Evolutionary conservation across 2,329 filamentous ascomycete species (phyloP).

Genomic region (Aspergillus hiratsukae): DNA sequence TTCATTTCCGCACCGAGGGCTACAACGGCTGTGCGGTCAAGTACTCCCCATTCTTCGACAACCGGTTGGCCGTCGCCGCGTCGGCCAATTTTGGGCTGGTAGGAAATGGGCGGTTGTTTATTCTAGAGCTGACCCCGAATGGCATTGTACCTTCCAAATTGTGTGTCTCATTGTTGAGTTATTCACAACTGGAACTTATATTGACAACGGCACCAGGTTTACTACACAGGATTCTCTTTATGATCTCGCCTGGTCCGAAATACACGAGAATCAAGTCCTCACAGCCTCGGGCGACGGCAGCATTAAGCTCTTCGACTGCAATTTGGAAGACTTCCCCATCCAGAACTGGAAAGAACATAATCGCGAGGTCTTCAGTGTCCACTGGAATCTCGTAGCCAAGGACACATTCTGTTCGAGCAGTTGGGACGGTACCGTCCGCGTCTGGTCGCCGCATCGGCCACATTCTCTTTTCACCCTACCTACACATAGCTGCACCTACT

Average conservation of each 20-base stretch:
- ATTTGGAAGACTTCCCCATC: conserved; percentile 76
- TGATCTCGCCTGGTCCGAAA: conserved; percentile 91
- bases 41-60: conserved; percentile 98
- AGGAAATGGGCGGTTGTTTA: conserved; percentile 86
- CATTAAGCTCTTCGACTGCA: conserved; percentile 88
- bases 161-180: conserved; percentile 39
- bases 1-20: conserved; percentile 88
- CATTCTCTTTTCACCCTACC: conserved; percentile 80
- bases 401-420: conserved; percentile 86
- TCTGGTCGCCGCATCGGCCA: conserved; percentile 79
- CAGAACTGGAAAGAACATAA: conserved; percentile 92
- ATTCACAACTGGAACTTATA: neutral
- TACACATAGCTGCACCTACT: conserved; percentile 91
- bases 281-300: conserved; percentile 89
- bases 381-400: conserved; percentile 89
- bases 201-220: conserved; percentile 54
- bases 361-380: conserved; percentile 84
- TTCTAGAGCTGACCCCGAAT: conserved; percentile 74
- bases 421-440: conserved; percentile 94
- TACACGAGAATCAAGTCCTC: conserved; percentile 90
- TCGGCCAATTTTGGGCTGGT: conserved; percentile 97
- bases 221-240: conserved; percentile 97
- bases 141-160: conserved; percentile 82
- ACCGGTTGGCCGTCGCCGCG: conserved; percentile 80
- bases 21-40: conserved; percentile 97